Evolutionary conservation across 2,329 filamentous ascomycete species (phyloP), one percentile per base, ranked within the genome.

Genomic region (Talaromyces sp.): DNA sequence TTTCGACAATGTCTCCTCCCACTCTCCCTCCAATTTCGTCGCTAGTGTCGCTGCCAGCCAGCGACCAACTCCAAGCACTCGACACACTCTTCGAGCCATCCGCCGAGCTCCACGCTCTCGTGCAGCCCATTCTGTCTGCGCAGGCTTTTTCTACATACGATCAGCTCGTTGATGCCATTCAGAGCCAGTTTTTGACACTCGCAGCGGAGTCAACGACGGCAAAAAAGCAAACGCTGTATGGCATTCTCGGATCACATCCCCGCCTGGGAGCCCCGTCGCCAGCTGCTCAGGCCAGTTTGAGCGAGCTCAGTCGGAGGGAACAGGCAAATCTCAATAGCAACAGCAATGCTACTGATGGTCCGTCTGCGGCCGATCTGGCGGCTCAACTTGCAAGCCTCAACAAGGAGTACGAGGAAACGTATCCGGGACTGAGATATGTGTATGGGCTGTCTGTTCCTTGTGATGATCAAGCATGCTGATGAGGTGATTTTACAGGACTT

Each of bases 11-110:
- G 59, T 49, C 55, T 7, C 1, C 39, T 9, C 65, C 66, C 42
- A 42, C 64, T 13, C 81, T 95, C 7, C 90, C 90, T 13, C 72
- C 81, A 30, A 80, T 88, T 68, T 72, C 79, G 53, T 76, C 78
- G 15, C 78, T 96, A 44, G 78, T 82, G 28, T 76, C 78, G 54
- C 82, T 88, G 55, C 72, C 86, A 19, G 81, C 85, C 32, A 69
- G 80, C 30, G 77, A 83, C 22, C 82, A 89, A 44, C 67, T 74
- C 55, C 68, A 67, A 52, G 68, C 87, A 56, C 84, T 96, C 55
- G 90, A 96, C 76, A 82, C 87, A 3, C 87, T 96, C 62, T 96
- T 97, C 75, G 93, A 97, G 73, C 90, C 91, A 17, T 92, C 88
- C 59, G 79, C 84, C 0, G 84, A 88, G 57, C 85, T 97, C 1